These are phyloP conservation scores for Colletotrichum truncatum DNA, from an alignment of 2,329 filamentous ascomycete species.

Conservation along the genomic window DNA sequence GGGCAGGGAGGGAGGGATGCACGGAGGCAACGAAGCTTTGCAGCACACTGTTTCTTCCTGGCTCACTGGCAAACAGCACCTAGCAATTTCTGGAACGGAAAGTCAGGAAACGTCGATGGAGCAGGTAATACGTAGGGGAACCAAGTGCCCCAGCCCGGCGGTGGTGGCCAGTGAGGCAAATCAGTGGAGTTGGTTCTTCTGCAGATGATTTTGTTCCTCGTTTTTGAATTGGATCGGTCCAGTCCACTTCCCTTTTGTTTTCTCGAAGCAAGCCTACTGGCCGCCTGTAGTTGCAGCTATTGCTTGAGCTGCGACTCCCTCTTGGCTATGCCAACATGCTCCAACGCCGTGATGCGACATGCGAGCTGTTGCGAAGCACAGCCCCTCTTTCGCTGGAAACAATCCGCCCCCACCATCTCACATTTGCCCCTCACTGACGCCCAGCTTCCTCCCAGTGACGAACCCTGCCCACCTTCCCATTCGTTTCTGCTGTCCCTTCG, in stretches of 20 bases:
- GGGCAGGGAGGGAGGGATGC: background rate
- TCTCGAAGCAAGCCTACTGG: background rate
- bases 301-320: background rate
- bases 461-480: background rate
- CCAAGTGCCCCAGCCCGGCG: no score
- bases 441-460: background rate
- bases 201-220: background rate
- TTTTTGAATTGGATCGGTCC: no score
- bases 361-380: constrained; percentile 6
- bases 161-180: no score
- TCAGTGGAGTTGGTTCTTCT: no score
- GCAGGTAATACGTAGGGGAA: no score
- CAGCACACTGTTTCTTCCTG: background rate
- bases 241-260: background rate
- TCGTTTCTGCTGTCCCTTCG: background rate
- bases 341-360: constrained; percentile 9
- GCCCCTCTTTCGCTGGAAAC: constrained; percentile 21
- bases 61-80: background rate
- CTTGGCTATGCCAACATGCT: constrained; percentile 6
- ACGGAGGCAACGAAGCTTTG: background rate
- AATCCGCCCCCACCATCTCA: background rate
- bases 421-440: constrained; percentile 10
- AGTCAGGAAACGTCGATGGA: background rate
- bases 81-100: background rate
- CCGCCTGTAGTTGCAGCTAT: background rate